A percentile compares a stretch with the other conserved stretches of the same genome.
Conservation (phyloP, 805 yeast species). For the Torulaspora franciscae region DNA sequence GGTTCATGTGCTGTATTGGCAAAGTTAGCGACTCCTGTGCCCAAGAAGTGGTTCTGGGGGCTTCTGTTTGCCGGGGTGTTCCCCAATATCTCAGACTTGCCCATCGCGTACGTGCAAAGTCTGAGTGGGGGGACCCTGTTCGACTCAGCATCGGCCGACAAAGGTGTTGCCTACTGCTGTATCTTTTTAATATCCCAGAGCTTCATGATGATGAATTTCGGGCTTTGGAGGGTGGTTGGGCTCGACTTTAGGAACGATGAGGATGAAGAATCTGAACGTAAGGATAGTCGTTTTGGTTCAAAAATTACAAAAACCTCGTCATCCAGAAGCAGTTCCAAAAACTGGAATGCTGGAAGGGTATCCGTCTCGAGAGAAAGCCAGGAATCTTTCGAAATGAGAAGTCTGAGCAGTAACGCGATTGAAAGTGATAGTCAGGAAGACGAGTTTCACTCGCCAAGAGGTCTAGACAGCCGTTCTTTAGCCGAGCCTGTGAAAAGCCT, state of each 20-base stretch:
- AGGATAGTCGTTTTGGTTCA: neutral
- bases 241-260: constrained; percentile 53
- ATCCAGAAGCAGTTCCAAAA: neutral
- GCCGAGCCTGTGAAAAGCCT: constrained; percentile 6
- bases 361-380: neutral
- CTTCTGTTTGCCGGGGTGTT: constrained; percentile 64
- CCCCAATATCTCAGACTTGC: constrained; percentile 77
- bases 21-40: constrained; percentile 51
- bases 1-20: constrained; percentile 40
- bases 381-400: constrained; percentile 1
- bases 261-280: constrained; percentile 2
- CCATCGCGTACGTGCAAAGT: constrained; percentile 77
- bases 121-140: constrained; percentile 58
- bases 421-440: constrained; percentile 1
- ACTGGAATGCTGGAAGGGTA: neutral
- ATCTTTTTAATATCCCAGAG: constrained; percentile 64
- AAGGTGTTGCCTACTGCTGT: constrained; percentile 77
- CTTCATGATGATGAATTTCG: constrained; percentile 66
- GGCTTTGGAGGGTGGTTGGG: constrained; percentile 64
- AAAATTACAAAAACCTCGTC: neutral
- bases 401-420: constrained; percentile 1
- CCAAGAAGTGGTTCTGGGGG: constrained; percentile 75
- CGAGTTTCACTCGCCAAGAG: neutral
- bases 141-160: constrained; percentile 48
- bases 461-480: neutral